phyloP scores from a whole-genome alignment of 192 early-diverging fungal genomes.

The Umbelopsis sp. region DNA sequence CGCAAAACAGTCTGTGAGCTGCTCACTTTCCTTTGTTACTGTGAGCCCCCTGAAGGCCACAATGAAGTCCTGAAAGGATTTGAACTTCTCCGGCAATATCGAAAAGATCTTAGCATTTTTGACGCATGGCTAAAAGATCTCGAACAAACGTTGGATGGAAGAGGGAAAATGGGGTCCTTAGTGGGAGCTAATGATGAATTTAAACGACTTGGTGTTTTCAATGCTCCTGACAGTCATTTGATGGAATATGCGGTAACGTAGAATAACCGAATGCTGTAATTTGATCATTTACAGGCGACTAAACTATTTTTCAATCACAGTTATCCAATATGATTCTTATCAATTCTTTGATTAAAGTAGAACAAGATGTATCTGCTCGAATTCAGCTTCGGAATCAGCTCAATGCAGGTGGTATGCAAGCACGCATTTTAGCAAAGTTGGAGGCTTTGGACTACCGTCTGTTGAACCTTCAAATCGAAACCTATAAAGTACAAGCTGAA shows the following conservation, averaged over 20 bases:
- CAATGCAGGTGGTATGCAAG: conserved; percentile 64
- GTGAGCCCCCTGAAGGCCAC: conserved; percentile 72
- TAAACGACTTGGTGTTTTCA: conserved; percentile 55
- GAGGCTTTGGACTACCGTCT: conserved; percentile 51
- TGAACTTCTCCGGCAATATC: conserved; percentile 71
- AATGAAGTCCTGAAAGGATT: conserved; percentile 72
- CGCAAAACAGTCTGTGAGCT: conserved; percentile 73
- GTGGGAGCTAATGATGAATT: conserved; percentile 68
- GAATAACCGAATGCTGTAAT: neutral
- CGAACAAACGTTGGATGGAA: conserved; percentile 69
- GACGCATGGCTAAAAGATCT: conserved; percentile 77
- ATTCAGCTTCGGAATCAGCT: conserved; percentile 74
- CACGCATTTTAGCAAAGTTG: conserved; percentile 60
- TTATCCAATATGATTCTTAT: conserved; percentile 80
- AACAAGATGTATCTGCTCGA: conserved; percentile 72
- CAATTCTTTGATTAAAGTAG: conserved; percentile 71
- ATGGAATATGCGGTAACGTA: conserved; percentile 67
- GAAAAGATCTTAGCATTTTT: conserved; percentile 57
- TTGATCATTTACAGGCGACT: neutral
- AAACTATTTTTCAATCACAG: conserved; percentile 25
- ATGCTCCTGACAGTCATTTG: conserved; percentile 68
- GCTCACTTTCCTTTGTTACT: conserved; percentile 75
- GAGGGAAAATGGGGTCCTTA: conserved; percentile 68
- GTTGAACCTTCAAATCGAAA: conserved; percentile 33
- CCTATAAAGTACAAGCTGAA: conserved; percentile 24